Conservation (phyloP, 1,284 basidiomycete genomes). For the Athelia psychrophila region DNA sequence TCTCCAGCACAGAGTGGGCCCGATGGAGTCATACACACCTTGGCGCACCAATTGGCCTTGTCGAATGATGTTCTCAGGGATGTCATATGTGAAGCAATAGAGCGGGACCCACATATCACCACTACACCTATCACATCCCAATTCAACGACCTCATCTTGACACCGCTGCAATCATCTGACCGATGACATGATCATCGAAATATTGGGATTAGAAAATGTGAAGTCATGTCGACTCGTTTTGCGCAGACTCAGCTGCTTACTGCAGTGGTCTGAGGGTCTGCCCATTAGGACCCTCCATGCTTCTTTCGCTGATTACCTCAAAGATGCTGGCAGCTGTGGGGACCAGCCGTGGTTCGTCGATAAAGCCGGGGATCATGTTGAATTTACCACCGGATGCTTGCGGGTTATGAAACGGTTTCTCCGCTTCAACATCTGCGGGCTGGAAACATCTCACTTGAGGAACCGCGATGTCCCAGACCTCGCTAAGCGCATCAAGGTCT, state of each 20-base stretch:
- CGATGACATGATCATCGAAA: no score
- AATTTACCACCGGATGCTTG: constrained; percentile 3
- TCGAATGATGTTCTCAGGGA: background rate
- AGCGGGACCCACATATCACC: background rate
- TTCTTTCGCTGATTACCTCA: no score
- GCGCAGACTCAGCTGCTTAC: no score
- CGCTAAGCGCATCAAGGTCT: background rate
- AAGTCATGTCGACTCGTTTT: no score
- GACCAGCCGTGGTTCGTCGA: background rate
- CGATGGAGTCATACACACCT: background rate
- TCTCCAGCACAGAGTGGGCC: background rate
- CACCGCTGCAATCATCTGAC: background rate
- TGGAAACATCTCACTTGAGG: constrained; percentile 8
- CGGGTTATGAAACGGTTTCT: constrained; percentile 13
- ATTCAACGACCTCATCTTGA: background rate
- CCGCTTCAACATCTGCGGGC: constrained; percentile 16
- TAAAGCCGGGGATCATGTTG: background rate
- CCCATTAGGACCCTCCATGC: no score
- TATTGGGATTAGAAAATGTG: no score
- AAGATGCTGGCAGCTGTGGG: background rate
- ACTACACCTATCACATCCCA: background rate
- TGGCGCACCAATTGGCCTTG: background rate
- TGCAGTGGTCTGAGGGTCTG: no score
- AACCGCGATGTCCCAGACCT: constrained; percentile 10
- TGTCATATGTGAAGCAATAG: background rate